A percentile compares a stretch with the other conserved stretches of the same genome.
phyloP scores from a whole-genome alignment of 1,139 yeast genomes.

The Zygosaccharomyces sapae region DNA sequence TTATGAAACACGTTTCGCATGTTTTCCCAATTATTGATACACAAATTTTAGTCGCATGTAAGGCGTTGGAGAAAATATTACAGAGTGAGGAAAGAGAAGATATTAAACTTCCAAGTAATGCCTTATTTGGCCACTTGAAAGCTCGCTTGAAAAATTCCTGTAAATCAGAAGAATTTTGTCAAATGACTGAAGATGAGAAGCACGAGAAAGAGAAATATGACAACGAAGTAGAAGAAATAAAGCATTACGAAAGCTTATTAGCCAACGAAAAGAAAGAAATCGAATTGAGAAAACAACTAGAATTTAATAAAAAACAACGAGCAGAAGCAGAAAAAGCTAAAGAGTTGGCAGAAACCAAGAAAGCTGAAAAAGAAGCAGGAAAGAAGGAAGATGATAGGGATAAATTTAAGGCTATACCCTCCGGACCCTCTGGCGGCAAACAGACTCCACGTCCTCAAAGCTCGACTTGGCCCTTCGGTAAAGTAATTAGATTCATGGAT shows the following conservation, averaged over 20 bases:
- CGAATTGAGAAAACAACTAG: constrained; percentile 27
- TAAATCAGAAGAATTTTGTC: constrained; percentile 52
- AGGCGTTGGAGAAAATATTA: constrained; percentile 48
- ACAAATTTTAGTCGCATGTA: constrained; percentile 56
- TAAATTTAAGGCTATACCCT: constrained; percentile 9
- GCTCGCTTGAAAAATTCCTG: constrained; percentile 57
- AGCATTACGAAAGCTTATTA: constrained; percentile 25
- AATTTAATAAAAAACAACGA: constrained; percentile 20
- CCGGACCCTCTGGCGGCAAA: constrained; percentile 12
- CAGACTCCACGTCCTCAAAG: neutral
- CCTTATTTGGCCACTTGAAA: constrained; percentile 67
- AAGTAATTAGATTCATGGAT: constrained; percentile 22
- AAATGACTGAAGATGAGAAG: constrained; percentile 40
- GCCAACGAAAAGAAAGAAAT: constrained; percentile 34
- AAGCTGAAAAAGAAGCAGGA: constrained; percentile 12
- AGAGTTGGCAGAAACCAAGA: constrained; percentile 12
- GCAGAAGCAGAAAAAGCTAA: constrained; percentile 12
- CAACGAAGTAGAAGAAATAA: constrained; percentile 26
- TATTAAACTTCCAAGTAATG: constrained; percentile 71
- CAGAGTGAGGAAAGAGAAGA: constrained; percentile 68
- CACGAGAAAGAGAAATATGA: constrained; percentile 27
- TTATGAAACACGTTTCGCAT: constrained; percentile 62
- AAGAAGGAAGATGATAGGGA: constrained; percentile 10
- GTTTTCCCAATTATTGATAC: constrained; percentile 67
- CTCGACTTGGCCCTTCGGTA: constrained; percentile 19